phyloP scores from a whole-genome alignment of 352 stramenopile genomes.

The Phytophthora fragariae region DNA sequence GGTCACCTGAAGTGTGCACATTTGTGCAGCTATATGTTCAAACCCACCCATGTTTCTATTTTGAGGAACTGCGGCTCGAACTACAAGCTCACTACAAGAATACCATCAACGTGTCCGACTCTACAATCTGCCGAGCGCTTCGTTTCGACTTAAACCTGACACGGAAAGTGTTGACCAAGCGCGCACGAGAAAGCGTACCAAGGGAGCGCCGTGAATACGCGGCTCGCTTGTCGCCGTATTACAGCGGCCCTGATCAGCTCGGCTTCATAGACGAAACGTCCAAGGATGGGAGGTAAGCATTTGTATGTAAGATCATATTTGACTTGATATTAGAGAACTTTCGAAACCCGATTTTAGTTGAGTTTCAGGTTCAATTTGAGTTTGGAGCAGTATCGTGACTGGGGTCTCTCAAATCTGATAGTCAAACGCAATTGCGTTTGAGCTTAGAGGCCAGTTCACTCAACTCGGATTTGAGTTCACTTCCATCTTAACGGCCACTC shows the following conservation, averaged over 20 bases:
- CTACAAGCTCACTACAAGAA: neutral
- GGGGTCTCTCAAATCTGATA: too few relatives aligned
- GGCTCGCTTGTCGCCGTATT: slow-evolving; percentile 20
- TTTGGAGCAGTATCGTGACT: too few relatives aligned
- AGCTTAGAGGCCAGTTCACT: too few relatives aligned
- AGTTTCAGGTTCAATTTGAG: too few relatives aligned
- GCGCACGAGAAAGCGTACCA: slow-evolving; percentile 12
- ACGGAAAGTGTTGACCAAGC: slow-evolving; percentile 18
- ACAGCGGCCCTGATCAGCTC: slow-evolving; percentile 30
- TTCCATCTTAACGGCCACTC: too few relatives aligned
- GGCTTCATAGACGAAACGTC: slow-evolving; percentile 16
- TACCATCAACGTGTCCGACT: slow-evolving; percentile 3
- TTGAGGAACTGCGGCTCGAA: slow-evolving; percentile 11
- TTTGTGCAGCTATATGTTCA: slow-evolving; percentile 33
- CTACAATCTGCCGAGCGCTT: slow-evolving; percentile 22
- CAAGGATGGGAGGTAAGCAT: slow-evolving; percentile 24
- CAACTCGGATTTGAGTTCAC: too few relatives aligned
- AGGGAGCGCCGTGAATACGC: slow-evolving; percentile 11
- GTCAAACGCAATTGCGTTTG: too few relatives aligned
- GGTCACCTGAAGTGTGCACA: slow-evolving; percentile 1
- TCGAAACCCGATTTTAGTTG: too few relatives aligned
- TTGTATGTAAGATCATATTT: neutral
- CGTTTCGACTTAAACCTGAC: slow-evolving; percentile 16
- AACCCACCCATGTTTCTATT: neutral
- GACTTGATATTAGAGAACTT: neutral